A percentile compares a stretch with the other conserved stretches of the same genome.
Evolutionary conservation across 2,329 filamentous ascomycete species (phyloP).

Genomic region (Cercospora nicotianae): DNA sequence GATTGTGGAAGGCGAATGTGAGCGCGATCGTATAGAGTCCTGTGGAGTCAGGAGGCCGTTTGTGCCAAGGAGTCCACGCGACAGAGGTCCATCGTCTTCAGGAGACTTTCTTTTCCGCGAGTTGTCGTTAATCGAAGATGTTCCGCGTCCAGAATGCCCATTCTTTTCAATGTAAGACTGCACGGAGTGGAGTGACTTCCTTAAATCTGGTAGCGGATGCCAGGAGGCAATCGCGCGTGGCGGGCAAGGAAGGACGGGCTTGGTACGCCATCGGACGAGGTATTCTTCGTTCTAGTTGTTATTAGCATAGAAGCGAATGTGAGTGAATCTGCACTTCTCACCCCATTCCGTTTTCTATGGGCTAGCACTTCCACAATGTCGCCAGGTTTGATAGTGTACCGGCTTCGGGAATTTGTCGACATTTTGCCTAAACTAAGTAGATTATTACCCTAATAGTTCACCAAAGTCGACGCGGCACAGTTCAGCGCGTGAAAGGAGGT

Average conservation of each 20-base stretch:
- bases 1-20: slow-evolving; percentile 14
- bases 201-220: slow-evolving; percentile 46
- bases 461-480: neutral
- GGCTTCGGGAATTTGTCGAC: neutral
- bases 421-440: neutral
- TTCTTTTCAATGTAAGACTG: slow-evolving; percentile 44
- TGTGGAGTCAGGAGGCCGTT: slow-evolving; percentile 28
- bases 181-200: slow-evolving; percentile 41
- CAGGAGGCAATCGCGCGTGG: slow-evolving; percentile 42
- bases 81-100: slow-evolving; percentile 11
- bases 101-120: slow-evolving; percentile 34
- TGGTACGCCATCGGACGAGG: slow-evolving; percentile 44
- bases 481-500: neutral
- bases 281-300: slow-evolving; percentile 43
- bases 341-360: slow-evolving; percentile 31
- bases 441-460: too few relatives aligned
- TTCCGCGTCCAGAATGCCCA: slow-evolving; percentile 18
- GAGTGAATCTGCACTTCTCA: slow-evolving; percentile 23
- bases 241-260: slow-evolving; percentile 14
- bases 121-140: neutral
- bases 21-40: slow-evolving; percentile 8
- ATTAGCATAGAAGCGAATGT: slow-evolving; percentile 9
- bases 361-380: slow-evolving; percentile 33
- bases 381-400: slow-evolving; percentile 20
- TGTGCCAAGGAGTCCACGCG: slow-evolving; percentile 21